These are phyloP conservation scores for Yamadazyma blattariae DNA, from an alignment of 1,139 yeast genomes.

Conservation along the genomic window DNA sequence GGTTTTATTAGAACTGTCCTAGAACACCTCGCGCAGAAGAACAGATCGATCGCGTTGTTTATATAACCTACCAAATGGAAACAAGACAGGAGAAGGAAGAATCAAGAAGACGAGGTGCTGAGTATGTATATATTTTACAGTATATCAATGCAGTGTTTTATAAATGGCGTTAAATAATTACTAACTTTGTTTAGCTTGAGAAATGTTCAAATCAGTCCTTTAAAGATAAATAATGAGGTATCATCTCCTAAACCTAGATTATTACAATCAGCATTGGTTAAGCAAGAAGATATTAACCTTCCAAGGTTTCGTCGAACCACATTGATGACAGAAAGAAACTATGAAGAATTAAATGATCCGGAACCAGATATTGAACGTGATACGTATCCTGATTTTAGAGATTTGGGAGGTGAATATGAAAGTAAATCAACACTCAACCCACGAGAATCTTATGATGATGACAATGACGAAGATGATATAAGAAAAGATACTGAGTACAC, in stretches of 20 bases:
- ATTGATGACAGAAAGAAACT: neutral
- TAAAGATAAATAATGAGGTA: slow-evolving; percentile 8
- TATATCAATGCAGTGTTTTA: too few species aligned
- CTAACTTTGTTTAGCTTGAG: slow-evolving; percentile 11
- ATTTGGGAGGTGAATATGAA: neutral
- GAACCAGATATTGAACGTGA: neutral
- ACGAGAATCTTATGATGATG: neutral
- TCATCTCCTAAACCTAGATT: slow-evolving; percentile 13
- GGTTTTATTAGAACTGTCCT: too few species aligned
- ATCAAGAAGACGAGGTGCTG: slow-evolving; percentile 40
- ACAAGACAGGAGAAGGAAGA: slow-evolving; percentile 20
- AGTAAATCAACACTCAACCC: neutral
- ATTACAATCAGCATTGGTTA: slow-evolving; percentile 24
- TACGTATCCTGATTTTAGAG: neutral
- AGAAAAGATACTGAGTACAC: too few species aligned
- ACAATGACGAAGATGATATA: neutral
- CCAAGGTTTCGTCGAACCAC: slow-evolving; percentile 19
- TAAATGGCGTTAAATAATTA: slow-evolving; percentile 1
- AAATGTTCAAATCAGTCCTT: slow-evolving; percentile 12
- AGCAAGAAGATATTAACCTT: slow-evolving; percentile 21
- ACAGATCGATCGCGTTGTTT: too few species aligned
- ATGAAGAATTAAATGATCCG: neutral
- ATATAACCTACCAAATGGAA: too few species aligned
- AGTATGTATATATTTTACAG: too few species aligned
- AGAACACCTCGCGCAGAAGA: too few species aligned